phyloP scores from a whole-genome alignment of 345 rosid genomes.

The Boechera stricta region DNA sequence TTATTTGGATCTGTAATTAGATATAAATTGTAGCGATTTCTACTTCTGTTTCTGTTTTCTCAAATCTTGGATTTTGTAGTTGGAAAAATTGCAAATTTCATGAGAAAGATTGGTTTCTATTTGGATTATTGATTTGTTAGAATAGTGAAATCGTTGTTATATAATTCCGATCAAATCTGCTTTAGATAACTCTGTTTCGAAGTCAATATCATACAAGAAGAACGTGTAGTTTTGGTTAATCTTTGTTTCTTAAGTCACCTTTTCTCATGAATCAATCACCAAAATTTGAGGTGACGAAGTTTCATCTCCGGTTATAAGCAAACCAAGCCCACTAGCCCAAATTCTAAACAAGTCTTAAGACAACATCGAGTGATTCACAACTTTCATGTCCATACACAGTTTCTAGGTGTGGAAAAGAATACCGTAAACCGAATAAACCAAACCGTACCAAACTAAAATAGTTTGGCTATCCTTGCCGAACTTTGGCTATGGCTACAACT shows the following conservation, averaged over 20 bases:
- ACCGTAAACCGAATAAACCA: too few relatives aligned
- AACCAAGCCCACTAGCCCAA: neutral
- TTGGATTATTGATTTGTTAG: neutral
- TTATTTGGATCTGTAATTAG: constrained; percentile 1
- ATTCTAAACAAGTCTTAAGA: too few relatives aligned
- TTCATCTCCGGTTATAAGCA: neutral
- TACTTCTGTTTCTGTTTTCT: neutral
- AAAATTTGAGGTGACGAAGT: neutral
- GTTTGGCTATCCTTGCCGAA: too few relatives aligned
- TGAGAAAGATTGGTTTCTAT: neutral
- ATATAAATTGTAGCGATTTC: neutral
- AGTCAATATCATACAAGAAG: neutral
- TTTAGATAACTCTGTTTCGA: neutral
- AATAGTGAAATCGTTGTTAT: neutral
- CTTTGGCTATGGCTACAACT: too few relatives aligned
- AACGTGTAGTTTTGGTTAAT: neutral
- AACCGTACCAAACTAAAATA: too few relatives aligned
- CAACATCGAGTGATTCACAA: too few relatives aligned
- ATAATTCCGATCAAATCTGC: neutral
- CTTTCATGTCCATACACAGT: too few relatives aligned
- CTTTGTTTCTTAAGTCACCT: neutral
- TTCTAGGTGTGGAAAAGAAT: too few relatives aligned
- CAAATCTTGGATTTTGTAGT: neutral
- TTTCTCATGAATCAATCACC: too few relatives aligned
- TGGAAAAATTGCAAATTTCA: neutral